phyloP scores from a whole-genome alignment of 2,329 filamentous ascomycete genomes.

The Botrytis fragariae region DNA sequence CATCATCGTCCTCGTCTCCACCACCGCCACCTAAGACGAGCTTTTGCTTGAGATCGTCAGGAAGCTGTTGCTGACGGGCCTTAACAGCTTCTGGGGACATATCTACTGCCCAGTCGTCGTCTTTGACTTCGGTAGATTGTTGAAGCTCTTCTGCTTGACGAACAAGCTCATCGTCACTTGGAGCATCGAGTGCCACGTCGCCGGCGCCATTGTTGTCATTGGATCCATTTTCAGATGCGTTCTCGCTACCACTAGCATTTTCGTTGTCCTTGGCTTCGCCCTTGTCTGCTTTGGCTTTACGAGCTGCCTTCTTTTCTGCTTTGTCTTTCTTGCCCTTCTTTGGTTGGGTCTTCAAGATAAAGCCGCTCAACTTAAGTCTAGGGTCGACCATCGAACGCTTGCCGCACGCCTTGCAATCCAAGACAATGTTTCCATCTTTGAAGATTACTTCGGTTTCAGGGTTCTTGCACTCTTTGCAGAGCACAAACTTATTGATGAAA shows the following conservation, averaged over 20 bases:
- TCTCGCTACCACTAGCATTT: constrained; percentile 60
- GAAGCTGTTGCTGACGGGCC: constrained; percentile 87
- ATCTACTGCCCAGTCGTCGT: constrained; percentile 94
- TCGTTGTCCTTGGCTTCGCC: constrained; percentile 49
- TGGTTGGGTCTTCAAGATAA: constrained; percentile 94
- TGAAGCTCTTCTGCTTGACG: constrained; percentile 75
- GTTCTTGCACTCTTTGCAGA: constrained; percentile 99
- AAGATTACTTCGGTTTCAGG: constrained; percentile 95
- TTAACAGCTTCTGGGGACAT: constrained; percentile 94
- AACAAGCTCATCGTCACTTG: constrained; percentile 89
- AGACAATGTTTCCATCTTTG: constrained; percentile 86
- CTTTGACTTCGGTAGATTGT: constrained; percentile 64
- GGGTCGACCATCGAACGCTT: constrained; percentile 88
- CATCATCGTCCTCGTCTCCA: constrained; percentile 77
- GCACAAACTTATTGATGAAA: constrained; percentile 98
- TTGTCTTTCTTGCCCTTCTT: constrained; percentile 99
- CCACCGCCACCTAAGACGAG: constrained; percentile 76
- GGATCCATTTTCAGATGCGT: constrained; percentile 58
- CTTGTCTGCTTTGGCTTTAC: constrained; percentile 61
- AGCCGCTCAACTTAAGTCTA: constrained; percentile 92
- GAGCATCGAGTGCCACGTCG: constrained; percentile 60
- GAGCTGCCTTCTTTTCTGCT: constrained; percentile 84
- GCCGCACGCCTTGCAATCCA: constrained; percentile 98
- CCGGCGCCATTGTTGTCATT: constrained; percentile 44
- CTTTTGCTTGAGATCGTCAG: constrained; percentile 91